Conservation (phyloP, 176 grass and related monocot genomes). For the Elymus sibiricus region DNA sequence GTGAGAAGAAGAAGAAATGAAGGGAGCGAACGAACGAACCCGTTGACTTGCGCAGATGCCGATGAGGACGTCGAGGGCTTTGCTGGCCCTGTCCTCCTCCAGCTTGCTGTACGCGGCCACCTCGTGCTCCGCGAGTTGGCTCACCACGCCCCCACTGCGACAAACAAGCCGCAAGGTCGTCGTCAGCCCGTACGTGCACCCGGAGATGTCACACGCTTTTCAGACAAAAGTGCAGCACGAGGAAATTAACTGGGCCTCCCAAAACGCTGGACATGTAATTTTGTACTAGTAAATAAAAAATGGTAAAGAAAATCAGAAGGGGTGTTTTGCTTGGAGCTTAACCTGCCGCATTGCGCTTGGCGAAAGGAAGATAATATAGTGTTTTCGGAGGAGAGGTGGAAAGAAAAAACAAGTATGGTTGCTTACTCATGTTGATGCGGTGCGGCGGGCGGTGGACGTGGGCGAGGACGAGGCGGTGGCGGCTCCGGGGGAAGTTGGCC, state of each 20-base stretch:
- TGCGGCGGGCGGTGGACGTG: constrained; percentile 59
- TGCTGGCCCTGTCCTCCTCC: constrained; percentile 50
- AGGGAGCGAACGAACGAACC: constrained; percentile 22
- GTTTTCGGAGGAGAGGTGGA: too few species aligned
- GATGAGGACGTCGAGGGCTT: constrained; percentile 51
- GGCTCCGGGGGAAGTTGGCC: constrained; percentile 31
- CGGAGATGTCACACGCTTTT: too few species aligned
- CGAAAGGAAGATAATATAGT: too few species aligned
- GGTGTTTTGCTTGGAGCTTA: background rate
- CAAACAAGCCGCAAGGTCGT: background rate
- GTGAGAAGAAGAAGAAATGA: background rate
- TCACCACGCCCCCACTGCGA: constrained; percentile 82
- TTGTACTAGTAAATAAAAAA: background rate
- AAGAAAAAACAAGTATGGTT: background rate
- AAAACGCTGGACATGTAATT: too few species aligned
- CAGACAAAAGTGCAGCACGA: background rate
- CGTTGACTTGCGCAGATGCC: constrained; percentile 60
- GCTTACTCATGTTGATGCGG: constrained; percentile 62
- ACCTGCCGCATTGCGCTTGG: background rate
- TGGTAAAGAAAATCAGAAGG: background rate
- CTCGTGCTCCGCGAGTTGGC: constrained; percentile 66
- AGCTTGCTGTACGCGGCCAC: constrained; percentile 49
- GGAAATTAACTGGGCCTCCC: too few species aligned
- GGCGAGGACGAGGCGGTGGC: constrained; percentile 33
- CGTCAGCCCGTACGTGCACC: background rate